Base-by-base conservation (phyloP, 73 alveolate genomes). In the Symbiodinium pilosum region DNA sequence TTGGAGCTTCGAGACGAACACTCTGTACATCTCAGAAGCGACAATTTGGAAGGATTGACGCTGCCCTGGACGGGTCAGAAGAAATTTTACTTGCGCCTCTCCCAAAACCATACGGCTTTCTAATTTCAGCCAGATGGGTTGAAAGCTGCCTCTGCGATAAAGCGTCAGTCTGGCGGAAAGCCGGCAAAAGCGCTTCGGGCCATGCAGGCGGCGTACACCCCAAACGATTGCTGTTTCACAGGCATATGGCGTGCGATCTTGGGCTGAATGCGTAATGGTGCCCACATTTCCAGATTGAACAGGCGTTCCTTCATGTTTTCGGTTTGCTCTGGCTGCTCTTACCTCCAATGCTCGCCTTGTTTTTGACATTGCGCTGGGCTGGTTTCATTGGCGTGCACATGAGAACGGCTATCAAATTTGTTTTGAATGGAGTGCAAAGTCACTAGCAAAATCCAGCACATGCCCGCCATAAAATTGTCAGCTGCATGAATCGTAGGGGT, bases 1-100 rank as follows among this genome's bases (percentile, higher is more conserved):
- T 64, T 64, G 77, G 77, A 64, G 77, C 77, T 64, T 64, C 77
- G 77, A 21, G 77, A 64, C 28, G 77, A 64, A 64, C 38, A 64
- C 12, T 64, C 77, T 36, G 16, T 64, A 36, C 77, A 64, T 64
- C 77, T 64, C 38, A 11, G 32, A 64, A 36, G 77, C 36, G n/a
- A n/a, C n/a, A 64, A 64, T 28, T 1, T 18, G 7, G 77, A 21
- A 64, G 36, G 77, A 21, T 64, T 64, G 32, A 64, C 77, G 21
- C 32, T 12, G 77, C 77, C 77, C 36, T 26, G 28, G 30, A 64
- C 77, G 77, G 77, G 77, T 16, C 77, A 24, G 77, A 64, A 64
- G 32, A 26, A 64, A 8, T 64, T 64, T 26, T 64, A 3, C 36
- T 26, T 64, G 77, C 77, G 32, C 38, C 77, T 5, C 7, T 64